A percentile compares a stretch with the other conserved stretches of the same genome.
Evolutionary conservation across 306 rosid species (phyloP).

Genomic region (Medicago truncatula): MtrunA17r5.0-ANR NC_053044.1:44308001-44308500

Average conservation of each 20-base stretch:
- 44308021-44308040: conserved; percentile 15
- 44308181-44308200: too few relatives aligned
- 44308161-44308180: neutral
- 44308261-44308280: neutral
- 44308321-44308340: neutral
- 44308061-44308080: neutral
- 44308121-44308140: neutral
- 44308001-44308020: conserved; percentile 1
- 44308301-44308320: neutral
- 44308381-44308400: neutral
- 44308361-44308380: neutral
- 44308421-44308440: neutral
- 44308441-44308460: neutral
- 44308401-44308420: neutral
- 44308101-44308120: too few relatives aligned
- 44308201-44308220: neutral
- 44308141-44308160: neutral
- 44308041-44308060: conserved; percentile 15
- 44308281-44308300: neutral
- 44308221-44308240: neutral
- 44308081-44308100: neutral
- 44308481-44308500: neutral
- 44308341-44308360: neutral
- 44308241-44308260: neutral
- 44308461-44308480: neutral